phyloP scores from a whole-genome alignment of 495 filamentous ascomycete species.

The Trichoderma reesei region DNA sequence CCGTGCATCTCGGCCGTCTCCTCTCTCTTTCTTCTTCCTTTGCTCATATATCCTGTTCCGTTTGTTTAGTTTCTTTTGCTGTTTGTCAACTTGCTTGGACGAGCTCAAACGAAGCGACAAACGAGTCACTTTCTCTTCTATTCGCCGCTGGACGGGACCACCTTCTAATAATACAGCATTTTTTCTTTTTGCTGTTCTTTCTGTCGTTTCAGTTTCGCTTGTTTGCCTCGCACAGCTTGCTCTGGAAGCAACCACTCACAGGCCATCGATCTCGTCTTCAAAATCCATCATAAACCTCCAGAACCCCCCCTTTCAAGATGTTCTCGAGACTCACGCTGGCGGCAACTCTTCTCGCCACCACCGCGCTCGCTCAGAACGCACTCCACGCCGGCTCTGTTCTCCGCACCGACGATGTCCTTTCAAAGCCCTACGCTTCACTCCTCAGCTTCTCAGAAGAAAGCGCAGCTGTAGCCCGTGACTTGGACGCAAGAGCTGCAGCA shows the following conservation, averaged over 20 bases:
- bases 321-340: not conserved
- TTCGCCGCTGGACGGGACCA: not conserved
- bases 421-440: not conserved
- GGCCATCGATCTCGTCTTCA: no score
- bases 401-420: constrained; percentile 6
- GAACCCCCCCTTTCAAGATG: not conserved
- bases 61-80: not conserved
- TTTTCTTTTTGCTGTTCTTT: not conserved
- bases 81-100: not conserved
- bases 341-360: constrained; percentile 1
- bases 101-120: not conserved
- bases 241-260: not conserved
- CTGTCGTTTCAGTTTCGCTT: not conserved
- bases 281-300: not conserved
- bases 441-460: not conserved
- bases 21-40: not conserved
- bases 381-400: not conserved
- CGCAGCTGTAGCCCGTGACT: not conserved
- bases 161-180: not conserved
- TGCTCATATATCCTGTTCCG: not conserved
- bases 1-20: not conserved
- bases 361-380: not conserved
- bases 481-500: not conserved
- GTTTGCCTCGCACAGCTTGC: not conserved
- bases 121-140: not conserved